Evolutionary conservation across 176 grass and related monocot species (phyloP), one percentile per base, ranked within the genome.

Genomic region (Elaeis guineensis): DNA sequence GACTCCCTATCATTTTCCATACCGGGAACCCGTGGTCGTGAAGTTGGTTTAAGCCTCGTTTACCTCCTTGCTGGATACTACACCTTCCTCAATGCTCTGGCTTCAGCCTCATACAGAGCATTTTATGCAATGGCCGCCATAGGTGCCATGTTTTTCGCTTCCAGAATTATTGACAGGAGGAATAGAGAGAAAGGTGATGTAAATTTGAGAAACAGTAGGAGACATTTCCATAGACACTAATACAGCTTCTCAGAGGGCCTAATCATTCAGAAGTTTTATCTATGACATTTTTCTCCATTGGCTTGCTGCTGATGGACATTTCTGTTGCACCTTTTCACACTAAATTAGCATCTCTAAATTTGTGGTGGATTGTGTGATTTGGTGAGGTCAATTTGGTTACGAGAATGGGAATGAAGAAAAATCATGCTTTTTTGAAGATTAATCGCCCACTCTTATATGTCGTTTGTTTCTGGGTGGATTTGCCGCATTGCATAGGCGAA

Each of bases 221-320:
- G 87, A 76, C 93, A 98, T 64, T 98, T 75, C 16, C 93, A 92
- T 67, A 92, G 66, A 63, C 76, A 98, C 60, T 97, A 70, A 97
- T 17, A 6, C 20, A 15, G 12, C 39, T 64, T 64, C 62, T 64
- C 62, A 22, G n/a, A 64, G 17, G 15, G 26, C 35, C 4, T 19
- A 21, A 12, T 44, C 11, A 44, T 44, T 44, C 35, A 11, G 35
- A 44, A 44, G 35, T 44, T 44, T 44, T 44, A 44, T 44, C 35
- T 14, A 44, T 30, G 5, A 30, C 5, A 30, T 30, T 30, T 30
- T 30, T 30, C 5, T 14, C 35, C 35, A 11, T 44, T 44, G 9
- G 9, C 35, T 44, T 44, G 11, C 35, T 44, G 35, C 35, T 44
- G 35, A 44, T 44, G 35, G 35, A 44, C 8, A 14, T 44, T 44